Conservation (phyloP, 495 filamentous ascomycete species). For the Penicillium lividum region DNA sequence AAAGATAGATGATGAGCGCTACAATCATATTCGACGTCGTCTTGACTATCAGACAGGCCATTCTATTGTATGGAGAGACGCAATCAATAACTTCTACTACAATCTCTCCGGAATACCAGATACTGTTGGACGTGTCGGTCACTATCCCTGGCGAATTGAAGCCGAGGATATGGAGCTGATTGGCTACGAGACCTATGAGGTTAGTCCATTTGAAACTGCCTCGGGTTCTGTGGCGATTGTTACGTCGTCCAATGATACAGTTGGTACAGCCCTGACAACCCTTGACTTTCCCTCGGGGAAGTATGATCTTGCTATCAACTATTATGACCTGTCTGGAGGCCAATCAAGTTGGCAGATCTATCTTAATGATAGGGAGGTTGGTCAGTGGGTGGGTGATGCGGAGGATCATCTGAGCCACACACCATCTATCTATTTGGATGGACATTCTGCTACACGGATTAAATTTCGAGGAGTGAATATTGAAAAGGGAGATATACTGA, state of each 20-base stretch:
- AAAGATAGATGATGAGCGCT: conserved; percentile 62
- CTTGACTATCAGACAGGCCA: conserved; percentile 68
- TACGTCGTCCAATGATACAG: conserved; percentile 48
- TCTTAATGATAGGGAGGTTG: conserved; percentile 53
- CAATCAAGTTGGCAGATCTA: conserved; percentile 53
- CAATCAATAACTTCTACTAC: conserved; percentile 60
- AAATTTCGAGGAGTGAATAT: conserved; percentile 56
- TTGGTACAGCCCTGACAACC: conserved; percentile 49
- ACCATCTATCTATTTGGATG: conserved; percentile 58
- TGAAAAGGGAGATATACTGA: conserved; percentile 55
- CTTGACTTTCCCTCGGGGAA: conserved; percentile 50
- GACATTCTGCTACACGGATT: conserved; percentile 62
- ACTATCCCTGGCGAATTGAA: conserved; percentile 64
- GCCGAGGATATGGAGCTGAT: conserved; percentile 61
- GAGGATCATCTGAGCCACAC: conserved; percentile 59
- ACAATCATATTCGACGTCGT: conserved; percentile 55
- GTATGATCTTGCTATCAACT: conserved; percentile 66
- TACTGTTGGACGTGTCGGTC: conserved; percentile 50
- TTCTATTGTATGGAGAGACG: conserved; percentile 68
- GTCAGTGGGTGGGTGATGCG: conserved; percentile 58
- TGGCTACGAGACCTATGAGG: conserved; percentile 51
- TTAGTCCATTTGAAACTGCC: conserved; percentile 57
- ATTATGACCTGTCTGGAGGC: conserved; percentile 63
- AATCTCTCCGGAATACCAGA: conserved; percentile 61
- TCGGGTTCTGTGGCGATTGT: conserved; percentile 52